These are phyloP conservation scores for Ganoderma lingzhi DNA, from an alignment of 1,284 basidiomycete genomes.

Conservation along the genomic window DNA sequence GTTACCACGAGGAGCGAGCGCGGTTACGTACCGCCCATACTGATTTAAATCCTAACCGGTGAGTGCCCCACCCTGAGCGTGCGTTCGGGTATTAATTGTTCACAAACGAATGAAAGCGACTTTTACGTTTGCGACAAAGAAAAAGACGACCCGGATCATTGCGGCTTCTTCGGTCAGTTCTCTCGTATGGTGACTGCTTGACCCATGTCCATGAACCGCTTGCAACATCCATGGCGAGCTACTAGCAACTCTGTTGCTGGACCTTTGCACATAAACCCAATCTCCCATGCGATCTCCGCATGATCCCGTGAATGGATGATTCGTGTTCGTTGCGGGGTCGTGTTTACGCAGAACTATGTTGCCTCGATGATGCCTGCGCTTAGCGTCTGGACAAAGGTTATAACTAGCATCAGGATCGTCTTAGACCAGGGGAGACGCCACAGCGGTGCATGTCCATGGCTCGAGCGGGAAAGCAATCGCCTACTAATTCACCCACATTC, in stretches of 20 bases:
- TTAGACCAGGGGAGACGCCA: not conserved
- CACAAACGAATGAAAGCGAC: slow-evolving; percentile 32
- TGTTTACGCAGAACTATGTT: no score
- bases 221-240: not conserved
- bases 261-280: no score
- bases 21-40: slow-evolving; percentile 39
- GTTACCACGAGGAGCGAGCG: slow-evolving; percentile 39
- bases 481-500: not conserved
- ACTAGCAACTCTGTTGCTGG: not conserved
- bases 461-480: no score
- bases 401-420: no score
- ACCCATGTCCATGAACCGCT: not conserved
- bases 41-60: slow-evolving; percentile 43
- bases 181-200: not conserved
- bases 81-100: not conserved
- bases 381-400: no score
- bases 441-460: not conserved
- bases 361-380: no score
- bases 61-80: slow-evolving; percentile 1
- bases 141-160: slow-evolving; percentile 34
- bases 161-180: slow-evolving; percentile 49
- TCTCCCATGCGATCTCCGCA: no score
- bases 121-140: slow-evolving; percentile 44
- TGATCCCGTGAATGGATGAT: no score
- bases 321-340: no score